Evolutionary conservation across 2,329 filamentous ascomycete species (phyloP), one percentile per base, ranked within the genome.

Genomic region (Helicocarpus griseus): DNA sequence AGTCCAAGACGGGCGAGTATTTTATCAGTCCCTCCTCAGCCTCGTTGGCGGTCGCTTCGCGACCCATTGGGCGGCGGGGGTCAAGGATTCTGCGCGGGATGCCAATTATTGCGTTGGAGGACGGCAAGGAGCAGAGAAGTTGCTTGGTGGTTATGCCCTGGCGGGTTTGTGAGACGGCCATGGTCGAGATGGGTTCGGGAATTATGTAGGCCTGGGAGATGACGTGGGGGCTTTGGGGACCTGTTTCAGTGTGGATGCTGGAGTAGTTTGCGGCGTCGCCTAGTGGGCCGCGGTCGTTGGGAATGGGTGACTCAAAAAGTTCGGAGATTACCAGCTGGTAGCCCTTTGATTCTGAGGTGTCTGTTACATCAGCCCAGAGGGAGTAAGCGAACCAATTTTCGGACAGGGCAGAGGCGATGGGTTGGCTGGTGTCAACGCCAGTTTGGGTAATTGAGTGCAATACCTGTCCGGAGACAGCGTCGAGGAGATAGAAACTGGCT

Each of bases 361-460:
- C 73, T 40, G 63, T 61, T 40, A 74, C 69, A 29, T 83, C 74
- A 2, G 72, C 70, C 63, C 83, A 83, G 67, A 90, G 87, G 6
- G 88, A 86, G 73, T 95, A 97, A 5, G 84, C 79, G 63, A 94
- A 90, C 89, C 91, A 97, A 70, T 98, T 97, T 74, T 98, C 93
- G 0, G 89, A 86, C 49, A 96, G 76, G 24, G 82, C 80, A 39
- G 89, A 89, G 21, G 86, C 76, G 54, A 95, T 85, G 0, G 84
- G 78, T 63, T 89, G 85, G 45, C 71, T 74, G 1, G 80, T 75
- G 63, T 97, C 90, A 31, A 95, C 82, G 3, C 85, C 85, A 5
- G 77, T 69, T 63, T 95, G 84, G 0, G 76, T 80, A 43, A 81
- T 77, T 1, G 87, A 82, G 57, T 88, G 77, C 2, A 98, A 76